These are phyloP conservation scores for Cercospora sesami DNA, from an alignment of 2,329 filamentous ascomycete genomes.

Conservation along the genomic window DNA sequence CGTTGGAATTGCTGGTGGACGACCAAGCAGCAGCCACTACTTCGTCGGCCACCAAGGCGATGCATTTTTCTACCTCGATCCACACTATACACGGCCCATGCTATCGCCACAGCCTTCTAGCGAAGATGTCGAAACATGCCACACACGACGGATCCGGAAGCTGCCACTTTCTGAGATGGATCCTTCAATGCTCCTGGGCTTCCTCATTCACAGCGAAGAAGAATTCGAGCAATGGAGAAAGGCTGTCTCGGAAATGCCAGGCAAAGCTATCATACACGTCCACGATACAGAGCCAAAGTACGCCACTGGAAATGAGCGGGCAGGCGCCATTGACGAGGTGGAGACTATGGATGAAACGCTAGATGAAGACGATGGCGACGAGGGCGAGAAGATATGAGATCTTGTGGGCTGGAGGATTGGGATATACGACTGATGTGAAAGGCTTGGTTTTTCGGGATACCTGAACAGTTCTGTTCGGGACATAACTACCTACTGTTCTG, in stretches of 20 bases:
- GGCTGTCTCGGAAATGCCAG: constrained; percentile 51
- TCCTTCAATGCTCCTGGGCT: constrained; percentile 95
- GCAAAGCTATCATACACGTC: constrained; percentile 84
- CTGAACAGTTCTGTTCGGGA: not conserved
- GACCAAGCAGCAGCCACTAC: constrained; percentile 85
- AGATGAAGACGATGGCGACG: constrained; percentile 26
- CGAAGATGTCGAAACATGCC: constrained; percentile 78
- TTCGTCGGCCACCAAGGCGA: constrained; percentile 72
- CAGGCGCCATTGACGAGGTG: constrained; percentile 82
- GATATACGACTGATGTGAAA: constrained; percentile 6
- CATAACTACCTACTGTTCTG: not conserved
- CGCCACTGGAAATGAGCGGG: constrained; percentile 57
- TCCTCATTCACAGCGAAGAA: constrained; percentile 75
- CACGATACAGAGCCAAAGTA: constrained; percentile 66
- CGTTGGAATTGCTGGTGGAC: constrained; percentile 92
- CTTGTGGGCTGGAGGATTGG: not conserved
- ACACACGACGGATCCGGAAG: constrained; percentile 79
- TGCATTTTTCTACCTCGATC: constrained; percentile 90
- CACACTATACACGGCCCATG: constrained; percentile 78
- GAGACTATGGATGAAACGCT: constrained; percentile 73
- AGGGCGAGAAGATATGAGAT: constrained; percentile 13
- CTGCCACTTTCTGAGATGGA: constrained; percentile 92
- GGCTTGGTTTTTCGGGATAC: not conserved
- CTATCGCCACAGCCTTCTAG: constrained; percentile 61
- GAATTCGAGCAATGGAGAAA: constrained; percentile 85